Conservation (phyloP, 441 rosid genomes). For the Syzygium syzygioides region DNA sequence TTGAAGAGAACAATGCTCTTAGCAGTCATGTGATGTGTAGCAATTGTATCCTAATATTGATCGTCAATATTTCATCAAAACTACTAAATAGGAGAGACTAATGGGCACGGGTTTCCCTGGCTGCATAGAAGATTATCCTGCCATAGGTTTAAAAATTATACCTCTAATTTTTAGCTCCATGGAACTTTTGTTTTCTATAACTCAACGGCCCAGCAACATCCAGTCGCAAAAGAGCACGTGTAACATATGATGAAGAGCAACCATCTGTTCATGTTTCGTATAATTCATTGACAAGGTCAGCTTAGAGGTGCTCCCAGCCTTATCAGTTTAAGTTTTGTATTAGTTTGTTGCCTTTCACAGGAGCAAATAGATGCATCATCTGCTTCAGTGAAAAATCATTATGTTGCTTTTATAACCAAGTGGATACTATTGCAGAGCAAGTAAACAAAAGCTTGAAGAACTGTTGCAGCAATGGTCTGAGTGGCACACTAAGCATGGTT, state of each 20-base stretch:
- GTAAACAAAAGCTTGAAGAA: conserved; percentile 77
- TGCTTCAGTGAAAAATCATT: not conserved
- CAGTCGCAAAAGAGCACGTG: conserved; percentile 60
- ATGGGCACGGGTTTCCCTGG: conserved; percentile 2
- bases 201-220: conserved; percentile 39
- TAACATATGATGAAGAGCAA: conserved; percentile 41
- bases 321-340: conserved; percentile 5
- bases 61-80: not conserved
- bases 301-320: conserved; percentile 11
- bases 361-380: not conserved
- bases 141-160: not conserved
- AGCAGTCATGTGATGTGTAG: conserved; percentile 28
- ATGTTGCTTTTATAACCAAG: conserved; percentile 5
- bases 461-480: conserved; percentile 88
- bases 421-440: conserved; percentile 47
- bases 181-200: conserved; percentile 42
- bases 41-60: conserved; percentile 46
- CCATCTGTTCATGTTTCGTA: conserved; percentile 68
- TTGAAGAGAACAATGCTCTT: conserved; percentile 22
- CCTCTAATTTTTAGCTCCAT: not conserved
- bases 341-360: conserved; percentile 3
- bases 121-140: not conserved
- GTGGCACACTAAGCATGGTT: conserved; percentile 69
- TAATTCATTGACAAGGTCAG: conserved; percentile 78
- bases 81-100: not conserved